Base-by-base conservation (phyloP, 2,329 filamentous ascomycete species). In the Aureobasidium musti region DNA sequence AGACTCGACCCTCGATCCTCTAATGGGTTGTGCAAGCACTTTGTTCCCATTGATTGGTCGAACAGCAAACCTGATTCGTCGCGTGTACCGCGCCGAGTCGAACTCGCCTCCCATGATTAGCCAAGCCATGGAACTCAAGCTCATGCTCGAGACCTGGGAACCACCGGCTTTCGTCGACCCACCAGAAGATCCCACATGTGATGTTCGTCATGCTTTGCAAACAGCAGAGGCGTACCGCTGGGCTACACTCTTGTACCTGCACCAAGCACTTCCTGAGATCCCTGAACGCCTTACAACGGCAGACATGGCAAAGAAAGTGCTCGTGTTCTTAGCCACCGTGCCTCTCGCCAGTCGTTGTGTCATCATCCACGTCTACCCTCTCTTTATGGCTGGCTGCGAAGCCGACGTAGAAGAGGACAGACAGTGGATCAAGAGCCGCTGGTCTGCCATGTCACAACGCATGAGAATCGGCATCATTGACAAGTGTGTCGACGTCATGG, bases 391-490 rank as follows among this genome's bases (percentile, higher is more conserved):
- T 3, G 87, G 88, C 1, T 88, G 87, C 69, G 88, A 90, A 75
- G 84, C 84, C 10, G 79, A 82, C 28, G 81, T 81, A 3, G 77
- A 79, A 17, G 86, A 89, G 69, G 86, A 89, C 70, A 79, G 88
- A 14, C 78, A 83, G 35, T 91, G 87, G 87, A 85, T 90, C 2
- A 78, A 82, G 50, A 80, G 84, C 28, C 82, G 88, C 39, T 91
- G 88, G 88, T 76, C 78, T 5, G 78, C 82, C 3, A 88, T 91
- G 80, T 81, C 82, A 61, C 77, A 79, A 23, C 81, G 88, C 33
- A 84, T 90, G 78, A 86, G 86, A 75, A 86, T 90, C 52, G 88
- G 88, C 19, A 87, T 89, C 56, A 83, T 90, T 53, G 87, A 89
- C 72, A 84, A 86, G 30, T 89, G 86, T 68, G 79, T 85, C 69